Conservation (phyloP, 805 yeast species). For the Ogataea degrootiae region DNA sequence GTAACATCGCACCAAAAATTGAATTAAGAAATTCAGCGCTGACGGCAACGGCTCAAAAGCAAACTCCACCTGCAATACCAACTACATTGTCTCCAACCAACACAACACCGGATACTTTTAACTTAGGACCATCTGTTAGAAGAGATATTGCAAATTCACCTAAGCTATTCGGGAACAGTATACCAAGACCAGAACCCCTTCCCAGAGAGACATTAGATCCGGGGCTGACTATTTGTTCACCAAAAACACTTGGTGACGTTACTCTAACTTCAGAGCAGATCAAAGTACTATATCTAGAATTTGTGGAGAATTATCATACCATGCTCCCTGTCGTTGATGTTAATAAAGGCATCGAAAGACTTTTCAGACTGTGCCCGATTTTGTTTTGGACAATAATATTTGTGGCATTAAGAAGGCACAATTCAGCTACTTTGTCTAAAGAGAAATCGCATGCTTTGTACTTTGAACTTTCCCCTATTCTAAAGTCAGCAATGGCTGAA, state of each 20-base stretch:
- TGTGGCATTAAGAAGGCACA: constrained; percentile 68
- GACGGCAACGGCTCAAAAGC: neutral
- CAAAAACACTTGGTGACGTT: constrained; percentile 70
- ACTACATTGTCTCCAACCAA: neutral
- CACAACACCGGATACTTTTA: neutral
- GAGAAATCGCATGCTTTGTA: constrained; percentile 38
- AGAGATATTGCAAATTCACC: constrained; percentile 13
- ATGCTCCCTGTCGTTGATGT: constrained; percentile 86
- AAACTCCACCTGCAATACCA: neutral
- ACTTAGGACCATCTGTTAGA: constrained; percentile 17
- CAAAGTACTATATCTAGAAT: constrained; percentile 59
- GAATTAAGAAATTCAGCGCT: too few relatives aligned
- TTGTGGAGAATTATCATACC: constrained; percentile 73
- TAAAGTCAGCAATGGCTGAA: constrained; percentile 77
- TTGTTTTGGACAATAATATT: constrained; percentile 92
- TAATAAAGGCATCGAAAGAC: constrained; percentile 71
- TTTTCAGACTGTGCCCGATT: constrained; percentile 78
- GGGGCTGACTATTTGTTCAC: constrained; percentile 46
- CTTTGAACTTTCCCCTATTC: constrained; percentile 57
- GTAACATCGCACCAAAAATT: too few relatives aligned
- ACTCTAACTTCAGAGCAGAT: constrained; percentile 59
- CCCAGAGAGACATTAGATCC: constrained; percentile 9
- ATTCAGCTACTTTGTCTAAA: constrained; percentile 23
- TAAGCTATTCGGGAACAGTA: constrained; percentile 12
- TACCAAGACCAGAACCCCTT: constrained; percentile 17